Conservation (phyloP, 257 asterid species). For the Nicotiana paniculata region DNA sequence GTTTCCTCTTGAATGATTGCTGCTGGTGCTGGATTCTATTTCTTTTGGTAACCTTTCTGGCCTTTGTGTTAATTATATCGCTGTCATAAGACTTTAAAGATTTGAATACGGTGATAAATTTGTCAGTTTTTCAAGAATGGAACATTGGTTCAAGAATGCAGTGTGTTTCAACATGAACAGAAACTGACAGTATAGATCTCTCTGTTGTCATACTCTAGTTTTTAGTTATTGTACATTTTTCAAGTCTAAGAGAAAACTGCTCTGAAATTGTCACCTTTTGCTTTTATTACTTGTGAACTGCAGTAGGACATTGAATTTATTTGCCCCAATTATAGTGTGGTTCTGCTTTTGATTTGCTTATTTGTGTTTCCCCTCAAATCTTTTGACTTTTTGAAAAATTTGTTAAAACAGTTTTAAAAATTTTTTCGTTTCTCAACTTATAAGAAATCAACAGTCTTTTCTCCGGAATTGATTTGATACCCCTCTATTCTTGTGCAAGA, state of each 20-base stretch:
- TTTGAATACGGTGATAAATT: neutral
- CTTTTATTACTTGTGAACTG: neutral
- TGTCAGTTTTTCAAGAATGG: neutral
- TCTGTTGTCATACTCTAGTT: neutral
- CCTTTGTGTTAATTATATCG: neutral
- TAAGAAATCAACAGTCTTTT: neutral
- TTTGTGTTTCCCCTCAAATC: neutral
- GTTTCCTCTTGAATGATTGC: neutral
- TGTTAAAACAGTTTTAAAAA: neutral
- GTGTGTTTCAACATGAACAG: neutral
- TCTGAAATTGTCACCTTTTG: neutral
- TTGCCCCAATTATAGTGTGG: neutral
- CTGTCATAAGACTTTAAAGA: neutral
- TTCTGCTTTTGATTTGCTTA: neutral
- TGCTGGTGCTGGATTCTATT: neutral
- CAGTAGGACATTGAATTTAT: neutral
- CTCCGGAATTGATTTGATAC: neutral
- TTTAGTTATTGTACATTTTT: neutral
- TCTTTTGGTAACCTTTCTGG: neutral
- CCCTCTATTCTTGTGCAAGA: neutral
- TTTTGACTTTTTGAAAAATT: neutral
- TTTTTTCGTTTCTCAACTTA: neutral
- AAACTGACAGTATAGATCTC: neutral
- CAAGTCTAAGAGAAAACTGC: neutral
- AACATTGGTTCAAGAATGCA: neutral